Evolutionary conservation across 177 flowering plant genomes (phyloP).

Genomic region (Vitis hybrid): DNA sequence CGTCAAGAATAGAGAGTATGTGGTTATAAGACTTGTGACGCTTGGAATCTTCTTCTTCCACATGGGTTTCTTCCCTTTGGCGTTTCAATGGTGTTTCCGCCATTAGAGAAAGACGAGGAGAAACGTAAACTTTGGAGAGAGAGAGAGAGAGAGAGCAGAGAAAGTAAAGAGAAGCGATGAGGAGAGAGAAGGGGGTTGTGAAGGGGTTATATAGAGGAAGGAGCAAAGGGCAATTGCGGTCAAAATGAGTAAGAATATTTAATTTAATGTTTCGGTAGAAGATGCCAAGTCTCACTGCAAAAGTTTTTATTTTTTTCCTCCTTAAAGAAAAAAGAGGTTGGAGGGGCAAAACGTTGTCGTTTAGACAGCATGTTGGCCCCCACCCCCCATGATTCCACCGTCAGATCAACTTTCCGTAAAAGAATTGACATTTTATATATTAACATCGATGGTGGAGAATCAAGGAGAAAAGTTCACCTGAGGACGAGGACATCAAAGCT

Average conservation of each 20-base stretch:
- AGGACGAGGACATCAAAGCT: neutral
- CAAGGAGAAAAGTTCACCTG: neutral
- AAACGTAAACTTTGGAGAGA: neutral
- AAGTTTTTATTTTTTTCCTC: too few species aligned
- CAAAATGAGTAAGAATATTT: conserved; percentile 29
- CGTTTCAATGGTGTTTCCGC: conserved; percentile 43
- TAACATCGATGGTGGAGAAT: neutral
- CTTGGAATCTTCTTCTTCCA: conserved; percentile 23
- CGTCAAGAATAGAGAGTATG: conserved; percentile 50
- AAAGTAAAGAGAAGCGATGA: neutral
- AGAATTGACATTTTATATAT: neutral
- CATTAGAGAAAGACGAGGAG: conserved; percentile 19
- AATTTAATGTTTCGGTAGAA: conserved; percentile 9
- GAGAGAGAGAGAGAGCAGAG: neutral
- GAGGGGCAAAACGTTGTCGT: too few species aligned
- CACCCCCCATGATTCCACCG: neutral
- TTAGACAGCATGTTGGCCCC: neutral
- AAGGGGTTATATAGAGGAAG: conserved; percentile 37
- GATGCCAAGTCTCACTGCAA: too few species aligned
- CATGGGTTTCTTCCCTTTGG: conserved; percentile 35
- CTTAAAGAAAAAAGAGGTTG: too few species aligned
- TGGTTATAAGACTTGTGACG: conserved; percentile 42
- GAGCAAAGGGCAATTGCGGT: conserved; percentile 22
- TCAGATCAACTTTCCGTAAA: conserved; percentile 10
- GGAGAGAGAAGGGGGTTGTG: conserved; percentile 30